Conservation (phyloP, 768 basidiomycete genomes). For the Lentinula detonsa region DNA sequence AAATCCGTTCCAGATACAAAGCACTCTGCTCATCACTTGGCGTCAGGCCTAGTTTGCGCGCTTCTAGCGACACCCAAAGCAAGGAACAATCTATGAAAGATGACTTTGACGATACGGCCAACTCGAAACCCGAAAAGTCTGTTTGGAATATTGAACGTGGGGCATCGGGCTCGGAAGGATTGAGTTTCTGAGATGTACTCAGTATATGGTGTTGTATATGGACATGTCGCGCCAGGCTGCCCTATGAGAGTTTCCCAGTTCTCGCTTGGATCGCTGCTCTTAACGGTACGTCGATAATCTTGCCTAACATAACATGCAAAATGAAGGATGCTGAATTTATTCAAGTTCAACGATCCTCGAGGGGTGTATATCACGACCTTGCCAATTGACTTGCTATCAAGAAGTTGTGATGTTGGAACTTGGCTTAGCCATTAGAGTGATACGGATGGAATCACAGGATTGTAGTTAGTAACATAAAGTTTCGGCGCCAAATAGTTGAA, state of each 20-base stretch:
- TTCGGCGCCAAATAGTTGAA: no score
- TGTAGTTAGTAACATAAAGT: no score
- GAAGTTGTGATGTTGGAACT: no score
- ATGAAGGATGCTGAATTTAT: no score
- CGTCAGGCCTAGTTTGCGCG: conserved; percentile 40
- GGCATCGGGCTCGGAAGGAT: neutral
- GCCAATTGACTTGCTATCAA: no score
- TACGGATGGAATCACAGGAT: no score
- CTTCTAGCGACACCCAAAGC: conserved; percentile 13
- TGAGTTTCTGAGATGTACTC: neutral
- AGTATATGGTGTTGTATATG: neutral
- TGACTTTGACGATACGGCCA: neutral
- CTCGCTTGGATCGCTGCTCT: neutral
- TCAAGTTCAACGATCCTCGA: no score
- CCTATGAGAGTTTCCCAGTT: neutral
- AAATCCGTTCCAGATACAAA: conserved; percentile 86
- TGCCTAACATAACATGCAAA: no score
- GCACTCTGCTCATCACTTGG: conserved; percentile 80
- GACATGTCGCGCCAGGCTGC: neutral
- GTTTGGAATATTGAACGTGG: neutral
- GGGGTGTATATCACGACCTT: no score
- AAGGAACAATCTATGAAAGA: neutral
- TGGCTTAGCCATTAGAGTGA: no score
- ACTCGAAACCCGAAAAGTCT: neutral
- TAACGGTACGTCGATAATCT: neutral